Evolutionary conservation across 139 green algal species (phyloP).

Genomic region (Chlamydomonas incerta): DNA sequence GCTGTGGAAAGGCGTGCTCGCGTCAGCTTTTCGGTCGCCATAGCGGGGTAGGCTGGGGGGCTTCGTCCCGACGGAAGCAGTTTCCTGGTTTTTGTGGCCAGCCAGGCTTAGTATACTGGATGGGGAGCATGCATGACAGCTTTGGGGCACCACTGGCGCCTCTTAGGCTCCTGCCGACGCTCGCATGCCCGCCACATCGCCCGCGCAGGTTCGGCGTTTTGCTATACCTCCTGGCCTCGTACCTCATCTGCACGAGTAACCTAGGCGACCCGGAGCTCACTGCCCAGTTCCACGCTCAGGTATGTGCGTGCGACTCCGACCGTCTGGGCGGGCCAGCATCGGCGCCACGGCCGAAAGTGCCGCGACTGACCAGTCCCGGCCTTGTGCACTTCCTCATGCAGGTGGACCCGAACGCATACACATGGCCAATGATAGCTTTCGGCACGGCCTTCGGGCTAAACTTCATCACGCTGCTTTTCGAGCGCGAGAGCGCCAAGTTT

Average conservation of each 20-base stretch:
- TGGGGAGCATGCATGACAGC: no score
- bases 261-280: conserved; percentile 31
- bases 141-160: no score
- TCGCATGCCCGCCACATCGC: no score
- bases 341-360: no score
- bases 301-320: neutral
- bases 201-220: conserved; percentile 20
- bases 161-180: no score
- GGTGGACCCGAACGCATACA: conserved; percentile 38
- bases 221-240: neutral
- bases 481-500: conserved; percentile 57
- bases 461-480: conserved; percentile 56
- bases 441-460: conserved; percentile 56
- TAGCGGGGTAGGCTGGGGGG: conserved; percentile 13
- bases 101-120: no score
- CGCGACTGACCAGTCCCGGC: no score
- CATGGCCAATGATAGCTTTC: conserved; percentile 53
- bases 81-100: neutral
- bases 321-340: no score
- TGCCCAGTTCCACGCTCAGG: conserved; percentile 21
- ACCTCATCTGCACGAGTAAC: conserved; percentile 25
- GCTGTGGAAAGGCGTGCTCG: conserved; percentile 25
- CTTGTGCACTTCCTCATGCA: neutral
- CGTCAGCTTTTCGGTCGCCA: conserved; percentile 17
- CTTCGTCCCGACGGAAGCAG: neutral